Evolutionary conservation across 169 alveolate genomes (phyloP), one percentile per base, ranked within the genome.

Genomic region (Theileria parva): DNA sequence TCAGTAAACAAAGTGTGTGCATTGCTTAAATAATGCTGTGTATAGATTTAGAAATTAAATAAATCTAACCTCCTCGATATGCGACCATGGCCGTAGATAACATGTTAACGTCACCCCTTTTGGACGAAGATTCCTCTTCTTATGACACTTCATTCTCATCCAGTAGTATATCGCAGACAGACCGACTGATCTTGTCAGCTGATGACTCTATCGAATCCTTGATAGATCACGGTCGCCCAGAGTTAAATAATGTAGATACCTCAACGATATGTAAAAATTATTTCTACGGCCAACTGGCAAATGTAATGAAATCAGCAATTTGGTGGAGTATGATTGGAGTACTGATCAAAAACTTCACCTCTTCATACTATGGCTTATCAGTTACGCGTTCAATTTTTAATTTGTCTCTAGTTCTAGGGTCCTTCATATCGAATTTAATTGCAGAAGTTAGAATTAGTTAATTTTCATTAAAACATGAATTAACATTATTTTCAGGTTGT

Each of bases 311-410:
- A 76, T 77, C 86, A 13, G 91, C 94, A 19, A 63, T 87, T 25
- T 90, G 94, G 93, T 90, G 94, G 94, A 78, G 86, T 61, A 76
- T 86, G 53, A 53, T 87, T 32, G 92, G 93, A 0, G 75, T 85
- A 5, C 25, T 88, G 64, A 21, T 88, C 19, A 51, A 63, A 1
- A 39, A 84, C 0, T 28, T 77, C 0, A 76, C 76, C 12, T 53
- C 68, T 37, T 48, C 25, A 25, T 27, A 77, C 66, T 44, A 84
- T 30, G 77, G 76, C 1, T 66, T 90, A n/a, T 71, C 92, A 7
- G n/a, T 60, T 15, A 60, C 88, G 4, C 75, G 93, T 21, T 74
- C 64, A 2, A 76, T 74, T 19, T 87, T 90, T 83, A 90, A 90
- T 55, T 23, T 71, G 21, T 86, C 93, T 0, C 74, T 90, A 6